Evolutionary conservation across 192 early-diverging fungal genomes (phyloP).

Genomic region (Chytriomyces sp.): DNA sequence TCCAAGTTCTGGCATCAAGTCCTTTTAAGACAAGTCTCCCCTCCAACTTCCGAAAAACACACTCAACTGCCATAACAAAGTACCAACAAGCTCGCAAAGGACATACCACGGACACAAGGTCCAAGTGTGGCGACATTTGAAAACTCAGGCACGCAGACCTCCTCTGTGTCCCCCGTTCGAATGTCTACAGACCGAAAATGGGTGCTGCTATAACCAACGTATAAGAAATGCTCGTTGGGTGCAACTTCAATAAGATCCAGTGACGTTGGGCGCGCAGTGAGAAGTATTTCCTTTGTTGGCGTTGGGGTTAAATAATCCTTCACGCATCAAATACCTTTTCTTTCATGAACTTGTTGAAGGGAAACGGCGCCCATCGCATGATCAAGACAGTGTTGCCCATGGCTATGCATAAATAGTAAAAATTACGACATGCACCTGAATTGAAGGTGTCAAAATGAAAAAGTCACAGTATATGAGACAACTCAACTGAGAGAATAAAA

Average conservation of each 20-base stretch:
- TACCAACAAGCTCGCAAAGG: slow-evolving; percentile 35
- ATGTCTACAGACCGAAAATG: slow-evolving; percentile 49
- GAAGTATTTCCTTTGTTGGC: slow-evolving; percentile 36
- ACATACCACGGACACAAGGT: slow-evolving; percentile 37
- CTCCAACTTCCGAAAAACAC: too few species aligned
- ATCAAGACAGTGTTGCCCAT: slow-evolving; percentile 44
- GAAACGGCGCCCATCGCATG: slow-evolving; percentile 58
- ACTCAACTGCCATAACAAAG: slow-evolving; percentile 48
- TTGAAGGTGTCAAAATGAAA: background rate
- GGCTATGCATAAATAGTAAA: slow-evolving; percentile 49
- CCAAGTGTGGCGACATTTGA: slow-evolving; percentile 39
- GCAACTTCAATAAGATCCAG: slow-evolving; percentile 45
- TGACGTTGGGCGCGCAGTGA: slow-evolving; percentile 36
- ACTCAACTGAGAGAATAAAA: slow-evolving; percentile 47
- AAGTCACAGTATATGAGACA: background rate
- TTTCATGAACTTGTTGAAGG: slow-evolving; percentile 61
- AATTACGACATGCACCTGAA: slow-evolving; percentile 32
- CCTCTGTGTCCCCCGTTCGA: slow-evolving; percentile 42
- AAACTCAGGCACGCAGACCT: slow-evolving; percentile 37
- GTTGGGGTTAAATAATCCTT: background rate
- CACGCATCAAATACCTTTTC: slow-evolving; percentile 40
- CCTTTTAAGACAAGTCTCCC: too few species aligned
- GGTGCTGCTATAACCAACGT: slow-evolving; percentile 27
- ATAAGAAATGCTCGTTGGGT: slow-evolving; percentile 40
- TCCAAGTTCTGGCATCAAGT: slow-evolving; percentile 26